These are phyloP conservation scores for Coffea eugenioides DNA, from an alignment of 257 asterid genomes.

Conservation along the genomic window DNA sequence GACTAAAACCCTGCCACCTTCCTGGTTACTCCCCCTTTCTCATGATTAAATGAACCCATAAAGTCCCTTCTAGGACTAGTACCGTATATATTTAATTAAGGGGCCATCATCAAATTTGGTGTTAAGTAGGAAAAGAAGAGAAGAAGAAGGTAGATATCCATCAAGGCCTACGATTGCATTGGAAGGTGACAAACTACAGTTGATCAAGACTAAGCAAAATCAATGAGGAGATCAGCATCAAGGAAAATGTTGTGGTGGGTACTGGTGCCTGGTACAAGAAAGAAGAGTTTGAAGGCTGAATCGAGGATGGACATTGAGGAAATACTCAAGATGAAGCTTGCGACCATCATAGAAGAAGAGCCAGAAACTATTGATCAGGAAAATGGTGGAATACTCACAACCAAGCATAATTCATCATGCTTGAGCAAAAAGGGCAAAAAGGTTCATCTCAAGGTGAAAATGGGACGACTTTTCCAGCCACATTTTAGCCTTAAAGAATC, in stretches of 20 bases:
- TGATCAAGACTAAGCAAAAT: neutral
- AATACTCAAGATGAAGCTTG: slow-evolving; percentile 74
- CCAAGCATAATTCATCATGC: slow-evolving; percentile 1
- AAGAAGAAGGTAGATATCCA: neutral
- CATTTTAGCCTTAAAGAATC: slow-evolving; percentile 57
- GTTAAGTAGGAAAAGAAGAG: neutral
- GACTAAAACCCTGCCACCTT: slow-evolving; percentile 10
- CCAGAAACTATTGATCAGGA: slow-evolving; percentile 37
- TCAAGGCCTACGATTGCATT: neutral
- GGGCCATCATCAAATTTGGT: too few relatives aligned
- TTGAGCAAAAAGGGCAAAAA: slow-evolving; percentile 33
- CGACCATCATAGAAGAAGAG: slow-evolving; percentile 55
- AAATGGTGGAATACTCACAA: slow-evolving; percentile 15
- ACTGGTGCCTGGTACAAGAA: slow-evolving; percentile 34
- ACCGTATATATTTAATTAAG: neutral
- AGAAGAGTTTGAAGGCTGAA: slow-evolving; percentile 41
- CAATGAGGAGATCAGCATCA: slow-evolving; percentile 23
- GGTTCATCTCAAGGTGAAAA: slow-evolving; percentile 42
- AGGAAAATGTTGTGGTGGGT: slow-evolving; percentile 51
- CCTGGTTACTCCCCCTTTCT: slow-evolving; percentile 15
- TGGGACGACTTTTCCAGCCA: slow-evolving; percentile 32
- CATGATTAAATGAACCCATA: slow-evolving; percentile 10
- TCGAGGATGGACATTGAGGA: slow-evolving; percentile 59
- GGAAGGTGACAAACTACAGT: neutral
- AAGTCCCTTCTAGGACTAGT: neutral